A percentile compares a stretch with the other conserved stretches of the same genome.
phyloP scores from a whole-genome alignment of 352 stramenopile species.

The Pythium graminicola region DNA sequence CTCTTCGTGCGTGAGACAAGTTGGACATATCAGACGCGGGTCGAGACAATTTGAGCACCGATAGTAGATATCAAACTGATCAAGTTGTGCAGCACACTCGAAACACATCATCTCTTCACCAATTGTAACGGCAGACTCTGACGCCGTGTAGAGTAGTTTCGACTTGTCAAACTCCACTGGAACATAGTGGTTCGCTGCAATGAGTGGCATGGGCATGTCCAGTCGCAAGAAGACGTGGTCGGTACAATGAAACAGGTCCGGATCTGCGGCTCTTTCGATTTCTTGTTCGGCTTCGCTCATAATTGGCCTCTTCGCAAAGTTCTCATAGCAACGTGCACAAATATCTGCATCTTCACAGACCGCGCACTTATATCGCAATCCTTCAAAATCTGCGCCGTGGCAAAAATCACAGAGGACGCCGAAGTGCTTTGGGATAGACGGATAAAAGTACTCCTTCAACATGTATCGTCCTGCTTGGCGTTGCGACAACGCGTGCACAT shows the following conservation, averaged over 20 bases:
- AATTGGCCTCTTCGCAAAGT: constrained; percentile 28
- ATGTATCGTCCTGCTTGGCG: not conserved
- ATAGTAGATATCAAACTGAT: constrained; percentile 37
- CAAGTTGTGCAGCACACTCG: constrained; percentile 12
- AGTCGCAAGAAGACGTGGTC: constrained; percentile 65
- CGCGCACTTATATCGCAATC: constrained; percentile 63
- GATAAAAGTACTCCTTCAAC: constrained; percentile 35
- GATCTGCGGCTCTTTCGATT: not conserved
- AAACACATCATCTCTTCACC: constrained; percentile 5
- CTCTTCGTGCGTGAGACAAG: constrained; percentile 50
- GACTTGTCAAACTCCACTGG: constrained; percentile 22
- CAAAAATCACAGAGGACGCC: constrained; percentile 71
- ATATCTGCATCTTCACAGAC: constrained; percentile 69
- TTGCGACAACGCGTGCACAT: not conserved
- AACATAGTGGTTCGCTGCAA: constrained; percentile 48
- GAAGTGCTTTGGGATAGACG: constrained; percentile 41
- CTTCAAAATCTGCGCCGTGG: constrained; percentile 44
- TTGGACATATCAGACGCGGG: constrained; percentile 38
- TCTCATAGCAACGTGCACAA: constrained; percentile 51
- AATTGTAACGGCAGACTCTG: not conserved
- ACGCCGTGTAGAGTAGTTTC: constrained; percentile 10
- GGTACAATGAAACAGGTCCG: constrained; percentile 26
- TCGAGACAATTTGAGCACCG: constrained; percentile 59
- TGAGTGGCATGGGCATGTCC: constrained; percentile 53
- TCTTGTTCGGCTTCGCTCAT: constrained; percentile 11